Base-by-base conservation (phyloP, 768 basidiomycete genomes). In the Suillus bovinus region DNA sequence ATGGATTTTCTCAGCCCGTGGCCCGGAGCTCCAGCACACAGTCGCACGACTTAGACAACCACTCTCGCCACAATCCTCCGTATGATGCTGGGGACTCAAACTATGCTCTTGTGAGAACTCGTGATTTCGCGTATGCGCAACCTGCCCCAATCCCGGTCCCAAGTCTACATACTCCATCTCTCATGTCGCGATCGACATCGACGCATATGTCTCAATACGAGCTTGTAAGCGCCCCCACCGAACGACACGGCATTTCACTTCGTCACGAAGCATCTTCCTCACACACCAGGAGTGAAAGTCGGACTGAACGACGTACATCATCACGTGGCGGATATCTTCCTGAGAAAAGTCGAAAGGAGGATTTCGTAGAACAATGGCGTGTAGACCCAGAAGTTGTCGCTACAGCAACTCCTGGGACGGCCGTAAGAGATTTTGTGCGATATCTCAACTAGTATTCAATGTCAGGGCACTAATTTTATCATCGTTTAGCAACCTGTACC, bases 151-250 rank as follows among this genome's bases (percentile, higher is more conserved):
- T 63, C 6, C 55, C 65, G 10, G 24, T 67, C 22, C 67, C 61
- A 24, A 64, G 36, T 9, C 54, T 56, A 24, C 72, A 59, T 52
- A 59, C 70, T 3, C 56, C 72, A 5, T 76, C 74, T 16, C 31
- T 65, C 1, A 42, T 63, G 27, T 74, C 75, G 2, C 73, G 65
- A 3, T 64, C 71, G 10, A 22, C 54, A 13, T 75, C 74, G 9
- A 73, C 72, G 3, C 70, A 70, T 34, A 60, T 75, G 11, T 75
- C 74, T 7, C 75, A 75, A 50, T 73, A 70, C 36, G 75, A 75
- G 46, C 42, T 75, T 1, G 68, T 75, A 22, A 61, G 63, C 13
- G 64, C 67, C 1, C 67, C 67, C 4, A 71, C 64, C 38, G 71
- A 70, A 16, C 65, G 69, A 13, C 46, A 60, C 8, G 63, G 60